Evolutionary conservation across 805 yeast species (phyloP).

Genomic region (Schwanniomyces polymorphus): DNA sequence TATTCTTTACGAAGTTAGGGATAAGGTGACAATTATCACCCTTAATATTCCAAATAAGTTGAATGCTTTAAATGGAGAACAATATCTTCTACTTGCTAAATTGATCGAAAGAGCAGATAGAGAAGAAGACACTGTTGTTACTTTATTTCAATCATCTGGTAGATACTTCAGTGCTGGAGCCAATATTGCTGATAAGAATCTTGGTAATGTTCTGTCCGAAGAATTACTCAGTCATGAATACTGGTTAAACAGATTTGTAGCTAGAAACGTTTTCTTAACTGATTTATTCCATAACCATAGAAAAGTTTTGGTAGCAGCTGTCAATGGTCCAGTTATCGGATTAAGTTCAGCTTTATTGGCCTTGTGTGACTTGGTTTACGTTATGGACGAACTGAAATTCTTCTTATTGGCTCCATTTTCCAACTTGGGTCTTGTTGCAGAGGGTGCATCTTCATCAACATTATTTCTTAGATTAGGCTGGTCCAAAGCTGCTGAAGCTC

Average conservation of each 20-base stretch:
- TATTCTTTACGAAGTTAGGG: slow-evolving; percentile 43
- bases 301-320: slow-evolving; percentile 68
- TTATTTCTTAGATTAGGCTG: slow-evolving; percentile 70
- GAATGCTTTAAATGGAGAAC: slow-evolving; percentile 68
- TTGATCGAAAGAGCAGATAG: slow-evolving; percentile 61
- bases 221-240: slow-evolving; percentile 35
- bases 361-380: slow-evolving; percentile 76
- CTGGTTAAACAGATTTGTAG: slow-evolving; percentile 61
- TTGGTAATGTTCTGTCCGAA: slow-evolving; percentile 26
- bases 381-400: slow-evolving; percentile 55
- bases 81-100: slow-evolving; percentile 61
- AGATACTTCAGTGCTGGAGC: slow-evolving; percentile 86
- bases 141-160: slow-evolving; percentile 71
- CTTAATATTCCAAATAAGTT: slow-evolving; percentile 59
- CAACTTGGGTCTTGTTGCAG: slow-evolving; percentile 78
- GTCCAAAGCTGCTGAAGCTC: slow-evolving; percentile 70
- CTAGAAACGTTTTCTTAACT: slow-evolving; percentile 70
- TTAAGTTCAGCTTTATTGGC: slow-evolving; percentile 71
- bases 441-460: slow-evolving; percentile 73
- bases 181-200: slow-evolving; percentile 49
- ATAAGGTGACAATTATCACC: slow-evolving; percentile 59
- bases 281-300: slow-evolving; percentile 67
- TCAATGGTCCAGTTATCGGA: slow-evolving; percentile 89
- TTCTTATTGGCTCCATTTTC: slow-evolving; percentile 75
- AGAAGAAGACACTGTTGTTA: slow-evolving; percentile 60